Conservation (phyloP, 2,329 filamentous ascomycete genomes). For the Byssoonygena ceratinophila region DNA sequence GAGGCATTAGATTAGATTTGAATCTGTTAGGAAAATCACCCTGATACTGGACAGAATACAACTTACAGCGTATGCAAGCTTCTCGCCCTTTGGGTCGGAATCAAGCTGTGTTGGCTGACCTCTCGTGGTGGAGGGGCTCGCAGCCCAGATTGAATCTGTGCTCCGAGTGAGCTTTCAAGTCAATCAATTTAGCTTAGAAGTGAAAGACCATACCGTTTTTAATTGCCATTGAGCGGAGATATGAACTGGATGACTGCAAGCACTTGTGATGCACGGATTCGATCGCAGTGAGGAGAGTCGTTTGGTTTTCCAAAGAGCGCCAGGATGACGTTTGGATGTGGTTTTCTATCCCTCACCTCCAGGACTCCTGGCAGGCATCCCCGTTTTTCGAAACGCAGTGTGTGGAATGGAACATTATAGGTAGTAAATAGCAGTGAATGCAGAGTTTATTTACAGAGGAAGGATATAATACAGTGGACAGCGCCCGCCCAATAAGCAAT, state of each 20-base stretch:
- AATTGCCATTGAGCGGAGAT: constrained; percentile 34
- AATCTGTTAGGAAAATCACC: background rate
- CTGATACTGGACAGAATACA: background rate
- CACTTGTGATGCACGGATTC: background rate
- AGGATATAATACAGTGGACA: constrained; percentile 5
- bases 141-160: constrained; percentile 65
- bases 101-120: constrained; percentile 85
- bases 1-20: constrained; percentile 4
- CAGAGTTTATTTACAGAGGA: background rate
- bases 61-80: constrained; percentile 77
- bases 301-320: background rate
- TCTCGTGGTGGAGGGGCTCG: constrained; percentile 69
- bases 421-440: background rate
- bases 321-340: constrained; percentile 1
- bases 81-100: constrained; percentile 76
- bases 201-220: constrained; percentile 29
- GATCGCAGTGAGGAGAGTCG: background rate
- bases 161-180: constrained; percentile 16
- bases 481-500: background rate
- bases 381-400: background rate
- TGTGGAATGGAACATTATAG: background rate
- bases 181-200: background rate
- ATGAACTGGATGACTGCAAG: too few relatives aligned
- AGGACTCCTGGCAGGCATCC: background rate
- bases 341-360: background rate